Percentiles rank a stretch among this genome's conserved stretches.
Conservation (phyloP, 2,329 filamentous ascomycete species). For the Leptodontidium sp. region DNA sequence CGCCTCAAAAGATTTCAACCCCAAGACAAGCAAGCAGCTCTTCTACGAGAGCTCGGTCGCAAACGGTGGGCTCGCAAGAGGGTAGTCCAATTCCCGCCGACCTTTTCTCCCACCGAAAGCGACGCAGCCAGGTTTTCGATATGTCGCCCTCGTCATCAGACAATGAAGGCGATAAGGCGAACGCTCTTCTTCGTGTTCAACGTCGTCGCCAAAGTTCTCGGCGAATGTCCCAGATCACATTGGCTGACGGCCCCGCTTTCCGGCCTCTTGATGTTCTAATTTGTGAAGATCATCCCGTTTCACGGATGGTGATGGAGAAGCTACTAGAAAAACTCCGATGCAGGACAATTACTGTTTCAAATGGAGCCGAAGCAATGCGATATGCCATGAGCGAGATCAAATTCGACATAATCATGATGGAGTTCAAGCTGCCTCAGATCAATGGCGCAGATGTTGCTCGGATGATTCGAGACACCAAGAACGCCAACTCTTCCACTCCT, state of each 20-base stretch:
- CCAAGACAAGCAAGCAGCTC: slow-evolving; percentile 68
- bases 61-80: slow-evolving; percentile 94
- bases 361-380: slow-evolving; percentile 89
- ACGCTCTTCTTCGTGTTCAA: slow-evolving; percentile 89
- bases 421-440: slow-evolving; percentile 94
- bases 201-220: slow-evolving; percentile 94
- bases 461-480: slow-evolving; percentile 97
- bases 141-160: slow-evolving; percentile 98
- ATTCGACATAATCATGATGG: slow-evolving; percentile 98
- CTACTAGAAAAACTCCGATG: slow-evolving; percentile 94
- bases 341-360: slow-evolving; percentile 89
- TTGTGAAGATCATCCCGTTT: slow-evolving; percentile 97
- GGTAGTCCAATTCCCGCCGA: slow-evolving; percentile 77
- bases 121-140: slow-evolving; percentile 93
- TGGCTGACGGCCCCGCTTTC: slow-evolving; percentile 85
- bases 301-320: slow-evolving; percentile 98
- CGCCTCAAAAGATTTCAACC: slow-evolving; percentile 70
- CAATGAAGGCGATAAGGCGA: slow-evolving; percentile 93
- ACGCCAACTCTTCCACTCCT: slow-evolving; percentile 91
- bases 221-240: slow-evolving; percentile 87
- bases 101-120: slow-evolving; percentile 79
- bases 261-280: slow-evolving; percentile 93
- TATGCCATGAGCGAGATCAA: slow-evolving; percentile 98
- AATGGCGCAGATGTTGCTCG: slow-evolving; percentile 94
- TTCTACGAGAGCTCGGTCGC: slow-evolving; percentile 79